Evolutionary conservation across 192 early-diverging fungal genomes (phyloP), one percentile per base, ranked within the genome.

Genomic region (Chytriomyces sp.): DNA sequence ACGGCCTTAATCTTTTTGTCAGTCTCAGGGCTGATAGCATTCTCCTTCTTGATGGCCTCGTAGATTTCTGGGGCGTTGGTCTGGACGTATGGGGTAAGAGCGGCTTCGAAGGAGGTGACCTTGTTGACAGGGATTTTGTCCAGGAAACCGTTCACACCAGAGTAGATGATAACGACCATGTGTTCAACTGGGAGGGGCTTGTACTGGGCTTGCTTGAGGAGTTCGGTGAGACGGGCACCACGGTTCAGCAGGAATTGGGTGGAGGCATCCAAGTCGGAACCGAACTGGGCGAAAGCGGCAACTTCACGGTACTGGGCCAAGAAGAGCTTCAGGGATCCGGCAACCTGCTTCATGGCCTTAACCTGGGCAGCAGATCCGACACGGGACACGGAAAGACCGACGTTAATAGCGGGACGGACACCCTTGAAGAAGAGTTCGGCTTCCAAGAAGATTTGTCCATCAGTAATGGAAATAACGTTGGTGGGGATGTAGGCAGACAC

Each of bases 351-450:
- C 98, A 99, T 99, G 78, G 98, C 97, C 92, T 98, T 97, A 87
- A 96, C 96, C 89, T 99, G 98, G 74, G 98, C 98, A 80, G 97
- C 95, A 78, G 96, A 97, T 82, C 97, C 97, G 90, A 99, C 97
- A 93, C 97, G 95, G 81, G 96, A 97, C 80, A 99, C 97, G 82
- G 97, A 99, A 68, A 99, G 90, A 99, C 97, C 97, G 86, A 99
- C 96, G 89, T 99, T 99, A 86, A 99, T 99, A 76, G 97, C 97
- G 69, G 97, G 97, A 83, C 97, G 95, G 77, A 97, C 88, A 92
- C 97, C 97, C 94, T 98, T 99, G 94, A 98, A 99, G 94, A 99
- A 99, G 72, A 99, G 91, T 89, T 99, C 96, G 68, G 97, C 96
- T 89, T 99, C 97, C 90, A 99, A 92, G 93, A 99, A 99, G 78